phyloP scores from a whole-genome alignment of 2,329 filamentous ascomycete species.

The Xylariaceae sp. region DNA sequence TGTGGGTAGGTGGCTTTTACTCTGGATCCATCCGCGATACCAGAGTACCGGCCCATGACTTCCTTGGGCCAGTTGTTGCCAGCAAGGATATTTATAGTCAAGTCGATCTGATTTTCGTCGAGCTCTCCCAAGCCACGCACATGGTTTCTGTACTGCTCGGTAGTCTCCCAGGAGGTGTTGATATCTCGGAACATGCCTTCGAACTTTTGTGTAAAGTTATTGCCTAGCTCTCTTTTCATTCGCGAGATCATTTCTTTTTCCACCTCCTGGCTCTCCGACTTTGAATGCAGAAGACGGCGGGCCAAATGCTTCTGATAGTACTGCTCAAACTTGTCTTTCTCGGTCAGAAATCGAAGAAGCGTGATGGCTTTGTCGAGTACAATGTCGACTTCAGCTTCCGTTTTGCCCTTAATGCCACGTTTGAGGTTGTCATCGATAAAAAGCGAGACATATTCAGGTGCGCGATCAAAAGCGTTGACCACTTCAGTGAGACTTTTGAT shows the following conservation, averaged over 20 bases:
- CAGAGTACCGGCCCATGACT: conserved; percentile 59
- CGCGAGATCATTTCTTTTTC: conserved; percentile 93
- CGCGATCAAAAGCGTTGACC: conserved; percentile 81
- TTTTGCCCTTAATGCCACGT: conserved; percentile 87
- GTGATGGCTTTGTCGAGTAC: conserved; percentile 86
- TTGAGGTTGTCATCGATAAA: conserved; percentile 97
- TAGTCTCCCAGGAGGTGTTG: conserved; percentile 77
- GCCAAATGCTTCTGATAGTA: conserved; percentile 98
- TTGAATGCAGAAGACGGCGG: conserved; percentile 76
- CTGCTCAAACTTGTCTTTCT: conserved; percentile 90
- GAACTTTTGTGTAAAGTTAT: conserved; percentile 85
- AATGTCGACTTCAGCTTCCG: conserved; percentile 75
- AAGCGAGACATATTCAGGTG: conserved; percentile 87
- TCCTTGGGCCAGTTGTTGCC: conserved; percentile 95
- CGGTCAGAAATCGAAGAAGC: conserved; percentile 77
- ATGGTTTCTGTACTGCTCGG: conserved; percentile 65
- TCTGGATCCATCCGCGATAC: conserved; percentile 38
- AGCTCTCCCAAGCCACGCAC: conserved; percentile 44
- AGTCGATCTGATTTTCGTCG: conserved; percentile 60
- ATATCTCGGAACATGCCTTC: conserved; percentile 99
- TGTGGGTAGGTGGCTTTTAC: conserved; percentile 63
- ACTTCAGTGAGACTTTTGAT: conserved; percentile 86
- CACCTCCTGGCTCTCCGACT: conserved; percentile 82
- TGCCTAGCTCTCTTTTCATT: conserved; percentile 95
- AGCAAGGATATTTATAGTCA: conserved; percentile 79